Evolutionary conservation across 148 eudicot species (phyloP), one percentile per base, ranked within the genome.

Genomic region (Rhododendron ovatum): DNA sequence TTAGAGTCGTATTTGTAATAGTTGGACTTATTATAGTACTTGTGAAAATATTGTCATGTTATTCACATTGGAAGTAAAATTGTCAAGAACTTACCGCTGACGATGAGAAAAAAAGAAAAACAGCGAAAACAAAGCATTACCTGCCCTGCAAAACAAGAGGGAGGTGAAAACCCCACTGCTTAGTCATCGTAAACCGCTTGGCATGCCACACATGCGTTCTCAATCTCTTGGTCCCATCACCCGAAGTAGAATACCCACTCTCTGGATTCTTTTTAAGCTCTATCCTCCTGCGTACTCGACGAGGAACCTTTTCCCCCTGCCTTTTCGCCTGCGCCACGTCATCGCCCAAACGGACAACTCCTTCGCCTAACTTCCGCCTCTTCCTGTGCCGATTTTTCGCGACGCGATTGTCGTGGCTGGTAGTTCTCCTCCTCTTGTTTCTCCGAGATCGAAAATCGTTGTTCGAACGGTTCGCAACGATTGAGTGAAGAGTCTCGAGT

Each of bases 151-250:
- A 85, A 51, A 95, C 96, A 45, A 94, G 75, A 57, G 98, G 95
- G 88, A 95, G 92, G 88, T 92, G 84, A 81, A 94, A 95, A 14
- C 98, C 98, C 99, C 98, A 95, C 76, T 88, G 75, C 86, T 95
- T 95, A 3, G 84, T 78, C 94, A 95, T 97, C 0, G 82, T 88
- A 82, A 97, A 97, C 87, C 98, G 90, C 90, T 95, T 97, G 1
- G 98, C 98, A 91, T 93, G 93, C 98, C 98, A 97, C 9, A 97
- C 89, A 74, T 97, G 98, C 20, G 98, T 94, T 84, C 98, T 88
- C 57, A 95, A 86, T 89, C 99, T 92, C 93, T 90, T 95, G 0
- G 95, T 94, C 75, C 99, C 98, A 84, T 95, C 98, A 0, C 95
- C 93, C 0, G 93, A 88, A 76, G 87, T 86, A 81, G 84, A 84